Conservation (phyloP, 1,284 basidiomycete species). For the Cutaneotrichosporon cutaneum region DNA sequence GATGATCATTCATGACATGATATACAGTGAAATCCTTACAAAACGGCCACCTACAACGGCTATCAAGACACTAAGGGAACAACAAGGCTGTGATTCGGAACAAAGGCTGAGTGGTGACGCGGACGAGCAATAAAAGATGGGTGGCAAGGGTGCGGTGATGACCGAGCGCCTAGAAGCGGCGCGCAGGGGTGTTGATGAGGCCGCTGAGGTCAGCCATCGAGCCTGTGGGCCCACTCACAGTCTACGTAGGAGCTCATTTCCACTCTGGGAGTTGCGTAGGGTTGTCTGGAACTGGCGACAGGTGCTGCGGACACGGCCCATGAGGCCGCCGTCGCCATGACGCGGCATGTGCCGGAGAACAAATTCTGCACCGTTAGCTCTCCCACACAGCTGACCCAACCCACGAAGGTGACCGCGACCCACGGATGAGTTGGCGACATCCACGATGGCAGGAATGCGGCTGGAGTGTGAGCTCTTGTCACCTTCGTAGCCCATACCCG, state of each 20-base stretch:
- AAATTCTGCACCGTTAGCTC: slow-evolving; percentile 2
- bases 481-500: slow-evolving; percentile 29
- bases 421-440: slow-evolving; percentile 47
- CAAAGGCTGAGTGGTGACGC: neutral
- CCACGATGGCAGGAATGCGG: slow-evolving; percentile 43
- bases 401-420: slow-evolving; percentile 47
- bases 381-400: neutral
- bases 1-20: neutral
- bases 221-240: slow-evolving; percentile 11
- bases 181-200: slow-evolving; percentile 25
- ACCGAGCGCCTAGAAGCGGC: slow-evolving; percentile 14
- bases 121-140: neutral
- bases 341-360: slow-evolving; percentile 28
- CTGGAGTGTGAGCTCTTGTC: slow-evolving; percentile 22
- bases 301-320: slow-evolving; percentile 36
- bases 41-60: neutral
- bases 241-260: slow-evolving; percentile 38
- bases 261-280: slow-evolving; percentile 47
- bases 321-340: slow-evolving; percentile 29
- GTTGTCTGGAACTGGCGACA: slow-evolving; percentile 47
- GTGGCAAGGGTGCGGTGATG: neutral
- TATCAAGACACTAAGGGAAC: slow-evolving; percentile 2
- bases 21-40: neutral
- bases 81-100: neutral
- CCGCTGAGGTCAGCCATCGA: slow-evolving; percentile 15